Percentiles rank a stretch among this genome's conserved stretches.
Conservation (phyloP, 306 rosid species). For the Aeschynomene evenia region DNA sequence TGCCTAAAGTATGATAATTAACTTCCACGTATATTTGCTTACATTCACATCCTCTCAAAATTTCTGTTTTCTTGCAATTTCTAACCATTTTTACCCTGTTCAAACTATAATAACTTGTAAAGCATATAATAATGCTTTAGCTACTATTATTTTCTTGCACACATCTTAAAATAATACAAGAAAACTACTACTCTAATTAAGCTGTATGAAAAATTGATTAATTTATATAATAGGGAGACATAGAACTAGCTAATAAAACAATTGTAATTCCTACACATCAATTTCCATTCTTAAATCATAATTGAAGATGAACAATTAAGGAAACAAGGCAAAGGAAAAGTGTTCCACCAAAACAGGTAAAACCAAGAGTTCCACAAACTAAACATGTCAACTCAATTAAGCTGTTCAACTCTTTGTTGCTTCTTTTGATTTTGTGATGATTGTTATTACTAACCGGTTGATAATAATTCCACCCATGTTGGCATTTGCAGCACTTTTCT, state of each 20-base stretch:
- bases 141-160: too few relatives aligned
- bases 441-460: background rate
- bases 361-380: constrained; percentile 41
- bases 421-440: constrained; percentile 21
- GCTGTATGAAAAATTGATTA: too few relatives aligned
- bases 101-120: background rate
- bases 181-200: too few relatives aligned
- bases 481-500: constrained; percentile 43
- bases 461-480: constrained; percentile 56
- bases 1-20: too few relatives aligned
- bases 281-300: background rate
- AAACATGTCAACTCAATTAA: constrained; percentile 35
- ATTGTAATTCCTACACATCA: background rate
- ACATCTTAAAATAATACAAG: too few relatives aligned
- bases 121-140: too few relatives aligned
- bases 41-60: too few relatives aligned
- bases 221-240: background rate
- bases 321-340: constrained; percentile 47
- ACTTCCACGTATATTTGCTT: too few relatives aligned
- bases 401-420: constrained; percentile 19
- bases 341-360: constrained; percentile 46
- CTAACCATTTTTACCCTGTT: background rate
- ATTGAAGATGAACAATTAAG: constrained; percentile 37
- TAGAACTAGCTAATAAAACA: constrained; percentile 13
- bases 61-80: too few relatives aligned